phyloP scores from a whole-genome alignment of 2,329 filamentous ascomycete species.

The Rhinocladiella mackenziei region DNA sequence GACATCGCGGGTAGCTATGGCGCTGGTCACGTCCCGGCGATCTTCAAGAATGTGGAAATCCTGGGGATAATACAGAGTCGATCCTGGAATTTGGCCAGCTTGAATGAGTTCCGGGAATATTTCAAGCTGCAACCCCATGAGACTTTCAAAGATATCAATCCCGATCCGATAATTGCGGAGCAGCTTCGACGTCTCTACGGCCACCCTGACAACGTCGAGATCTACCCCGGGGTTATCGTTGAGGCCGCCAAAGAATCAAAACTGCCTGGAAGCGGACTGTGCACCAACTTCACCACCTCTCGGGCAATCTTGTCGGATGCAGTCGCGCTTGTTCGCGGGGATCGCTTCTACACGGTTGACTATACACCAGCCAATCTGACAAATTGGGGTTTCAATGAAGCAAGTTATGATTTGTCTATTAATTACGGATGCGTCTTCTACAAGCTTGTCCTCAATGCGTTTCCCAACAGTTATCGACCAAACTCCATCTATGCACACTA shows the following conservation, averaged over 20 bases:
- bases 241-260: conserved; percentile 73
- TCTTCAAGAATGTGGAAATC: conserved; percentile 72
- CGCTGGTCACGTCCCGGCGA: conserved; percentile 67
- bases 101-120: conserved; percentile 83
- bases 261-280: conserved; percentile 67
- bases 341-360: conserved; percentile 63
- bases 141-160: conserved; percentile 79
- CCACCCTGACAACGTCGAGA: conserved; percentile 73
- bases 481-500: conserved; percentile 78
- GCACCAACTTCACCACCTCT: conserved; percentile 71
- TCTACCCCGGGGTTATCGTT: conserved; percentile 73
- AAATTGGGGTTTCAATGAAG: conserved; percentile 78
- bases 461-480: conserved; percentile 72
- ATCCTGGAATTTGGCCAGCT: conserved; percentile 69
- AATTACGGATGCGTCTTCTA: conserved; percentile 82
- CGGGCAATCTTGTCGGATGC: conserved; percentile 74
- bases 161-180: conserved; percentile 65
- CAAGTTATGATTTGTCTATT: conserved; percentile 65
- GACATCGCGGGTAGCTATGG: conserved; percentile 66
- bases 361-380: conserved; percentile 71
- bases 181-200: conserved; percentile 61
- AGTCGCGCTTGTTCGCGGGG: conserved; percentile 70
- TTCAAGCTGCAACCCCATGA: conserved; percentile 72
- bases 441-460: conserved; percentile 74
- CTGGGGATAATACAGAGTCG: conserved; percentile 74